These are phyloP conservation scores for Debaryomyces udenii DNA, from an alignment of 1,139 yeast genomes.

Conservation along the genomic window DNA sequence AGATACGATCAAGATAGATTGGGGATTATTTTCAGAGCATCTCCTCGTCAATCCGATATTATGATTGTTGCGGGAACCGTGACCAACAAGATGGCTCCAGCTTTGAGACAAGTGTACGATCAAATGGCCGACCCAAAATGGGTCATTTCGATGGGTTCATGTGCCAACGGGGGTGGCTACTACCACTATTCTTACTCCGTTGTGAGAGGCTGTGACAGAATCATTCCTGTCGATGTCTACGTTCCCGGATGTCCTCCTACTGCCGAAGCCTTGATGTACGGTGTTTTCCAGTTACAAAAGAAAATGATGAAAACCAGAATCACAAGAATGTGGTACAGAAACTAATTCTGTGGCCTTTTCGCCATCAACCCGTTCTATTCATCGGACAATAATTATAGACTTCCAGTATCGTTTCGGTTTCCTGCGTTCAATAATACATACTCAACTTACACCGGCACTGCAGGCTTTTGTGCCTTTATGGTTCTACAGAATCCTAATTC, in stretches of 20 bases:
- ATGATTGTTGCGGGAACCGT: slow-evolving; percentile 94
- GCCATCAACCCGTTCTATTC: no score
- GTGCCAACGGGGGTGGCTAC: slow-evolving; percentile 95
- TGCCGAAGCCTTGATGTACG: slow-evolving; percentile 88
- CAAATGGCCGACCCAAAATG: slow-evolving; percentile 93
- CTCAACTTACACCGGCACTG: no score
- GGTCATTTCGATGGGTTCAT: slow-evolving; percentile 93
- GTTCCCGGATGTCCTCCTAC: slow-evolving; percentile 97
- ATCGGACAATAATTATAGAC: slow-evolving; percentile 5
- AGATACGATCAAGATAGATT: slow-evolving; percentile 92
- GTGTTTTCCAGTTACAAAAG: slow-evolving; percentile 85
- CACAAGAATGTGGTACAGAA: slow-evolving; percentile 87
- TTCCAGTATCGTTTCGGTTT: slow-evolving; percentile 1
- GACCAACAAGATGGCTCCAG: slow-evolving; percentile 94
- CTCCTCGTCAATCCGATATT: slow-evolving; percentile 92
- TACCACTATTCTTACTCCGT: slow-evolving; percentile 89
- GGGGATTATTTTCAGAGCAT: slow-evolving; percentile 92
- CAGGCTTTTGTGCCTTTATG: no score
- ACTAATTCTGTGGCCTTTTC: slow-evolving; percentile 27
- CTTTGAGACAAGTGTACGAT: slow-evolving; percentile 89
- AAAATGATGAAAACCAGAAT: slow-evolving; percentile 83
- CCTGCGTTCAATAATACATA: background rate
- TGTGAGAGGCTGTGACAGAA: slow-evolving; percentile 87
- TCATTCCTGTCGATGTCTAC: slow-evolving; percentile 86
- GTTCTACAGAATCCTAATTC: no score